phyloP scores from a whole-genome alignment of 1,139 yeast species.

The Saccharomyces hybrid region DNA sequence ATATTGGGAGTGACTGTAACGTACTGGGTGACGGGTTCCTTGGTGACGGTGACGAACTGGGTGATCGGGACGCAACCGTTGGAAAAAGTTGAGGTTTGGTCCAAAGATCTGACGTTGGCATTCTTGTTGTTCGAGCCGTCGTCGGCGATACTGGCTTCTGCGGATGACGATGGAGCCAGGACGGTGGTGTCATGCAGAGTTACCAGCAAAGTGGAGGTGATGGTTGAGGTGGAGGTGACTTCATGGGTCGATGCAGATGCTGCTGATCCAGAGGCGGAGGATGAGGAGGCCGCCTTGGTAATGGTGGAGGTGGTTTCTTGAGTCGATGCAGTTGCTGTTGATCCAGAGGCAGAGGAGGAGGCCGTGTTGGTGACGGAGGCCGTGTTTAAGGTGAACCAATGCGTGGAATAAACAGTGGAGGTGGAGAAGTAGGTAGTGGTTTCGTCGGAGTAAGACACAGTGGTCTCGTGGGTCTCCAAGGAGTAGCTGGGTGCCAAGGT shows the following conservation, averaged over 20 bases:
- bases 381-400: background rate
- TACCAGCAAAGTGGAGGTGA: slow-evolving; percentile 4
- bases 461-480: slow-evolving; percentile 1
- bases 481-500: slow-evolving; percentile 3
- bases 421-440: slow-evolving; percentile 5
- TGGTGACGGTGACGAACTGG: slow-evolving; percentile 19
- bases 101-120: slow-evolving; percentile 2
- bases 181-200: slow-evolving; percentile 3
- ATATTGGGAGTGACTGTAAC: slow-evolving; percentile 12
- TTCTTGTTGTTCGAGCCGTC: slow-evolving; percentile 15
- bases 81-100: slow-evolving; percentile 6
- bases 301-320: background rate
- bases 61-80: slow-evolving; percentile 14
- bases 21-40: slow-evolving; percentile 11
- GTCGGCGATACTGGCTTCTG: slow-evolving; percentile 8
- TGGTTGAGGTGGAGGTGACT: slow-evolving; percentile 2
- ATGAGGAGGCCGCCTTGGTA: background rate
- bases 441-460: slow-evolving; percentile 2
- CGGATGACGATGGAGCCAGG: slow-evolving; percentile 1
- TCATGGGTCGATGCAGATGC: background rate
- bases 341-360: background rate
- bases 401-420: slow-evolving; percentile 3
- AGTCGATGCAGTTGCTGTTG: background rate
- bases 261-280: background rate
- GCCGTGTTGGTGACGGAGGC: background rate